Conservation (phyloP, 148 eudicot genomes). For the Bassia scoparia region DNA sequence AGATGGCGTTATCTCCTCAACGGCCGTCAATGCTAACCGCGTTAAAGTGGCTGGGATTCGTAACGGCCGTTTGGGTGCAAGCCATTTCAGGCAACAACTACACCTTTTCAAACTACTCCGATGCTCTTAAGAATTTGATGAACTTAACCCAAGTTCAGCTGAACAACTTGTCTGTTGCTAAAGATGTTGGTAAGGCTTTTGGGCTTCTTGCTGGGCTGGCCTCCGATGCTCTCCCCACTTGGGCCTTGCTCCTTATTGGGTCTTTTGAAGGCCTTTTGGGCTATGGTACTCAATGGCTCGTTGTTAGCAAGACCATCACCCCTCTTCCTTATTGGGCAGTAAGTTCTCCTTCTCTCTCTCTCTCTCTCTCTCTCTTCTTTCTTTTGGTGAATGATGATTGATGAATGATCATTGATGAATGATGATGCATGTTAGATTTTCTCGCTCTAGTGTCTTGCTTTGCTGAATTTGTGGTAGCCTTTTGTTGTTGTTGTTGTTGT, state of each 20-base stretch:
- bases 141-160: slow-evolving; percentile 49
- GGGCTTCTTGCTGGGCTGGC: slow-evolving; percentile 61
- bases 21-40: slow-evolving; percentile 20
- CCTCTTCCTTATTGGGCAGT: slow-evolving; percentile 79
- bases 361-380: not conserved
- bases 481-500: too few species aligned
- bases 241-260: slow-evolving; percentile 54
- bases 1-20: slow-evolving; percentile 10
- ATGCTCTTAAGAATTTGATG: slow-evolving; percentile 56
- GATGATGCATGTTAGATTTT: too few species aligned
- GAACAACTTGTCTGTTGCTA: slow-evolving; percentile 62
- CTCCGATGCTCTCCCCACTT: slow-evolving; percentile 49
- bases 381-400: not conserved
- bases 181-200: slow-evolving; percentile 67
- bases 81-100: slow-evolving; percentile 70
- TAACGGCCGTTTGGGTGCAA: slow-evolving; percentile 74
- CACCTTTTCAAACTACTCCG: slow-evolving; percentile 68
- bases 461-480: too few species aligned
- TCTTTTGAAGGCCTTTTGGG: slow-evolving; percentile 54
- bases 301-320: slow-evolving; percentile 41
- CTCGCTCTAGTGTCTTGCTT: too few species aligned
- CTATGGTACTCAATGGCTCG: slow-evolving; percentile 75
- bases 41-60: slow-evolving; percentile 68
- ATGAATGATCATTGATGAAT: too few species aligned
- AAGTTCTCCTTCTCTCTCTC: slow-evolving; percentile 1